These are phyloP conservation scores for Articulospora tetracladia DNA, from an alignment of 495 filamentous ascomycete genomes.

Conservation along the genomic window DNA sequence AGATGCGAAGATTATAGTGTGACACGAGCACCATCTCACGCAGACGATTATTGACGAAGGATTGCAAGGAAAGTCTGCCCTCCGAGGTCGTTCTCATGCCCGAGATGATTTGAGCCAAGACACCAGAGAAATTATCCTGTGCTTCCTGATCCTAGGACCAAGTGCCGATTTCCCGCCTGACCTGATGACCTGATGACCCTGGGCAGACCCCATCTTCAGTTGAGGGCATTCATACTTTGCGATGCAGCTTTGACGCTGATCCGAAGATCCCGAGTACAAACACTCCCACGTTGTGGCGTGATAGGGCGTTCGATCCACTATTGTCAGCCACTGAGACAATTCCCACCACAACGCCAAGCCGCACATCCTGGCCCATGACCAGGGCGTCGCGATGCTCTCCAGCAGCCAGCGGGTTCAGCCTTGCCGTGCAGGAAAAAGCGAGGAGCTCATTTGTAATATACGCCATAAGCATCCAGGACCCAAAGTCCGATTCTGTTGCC, in stretches of 20 bases:
- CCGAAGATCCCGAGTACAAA: neutral
- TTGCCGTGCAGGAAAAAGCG: too few relatives aligned
- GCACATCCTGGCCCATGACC: neutral
- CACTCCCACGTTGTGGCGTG: neutral
- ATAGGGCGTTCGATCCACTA: neutral
- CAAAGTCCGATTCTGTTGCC: too few relatives aligned
- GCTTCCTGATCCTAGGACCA: neutral
- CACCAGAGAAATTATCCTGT: neutral
- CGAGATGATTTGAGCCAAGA: too few relatives aligned
- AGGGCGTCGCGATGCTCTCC: neutral
- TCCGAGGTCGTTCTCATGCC: too few relatives aligned
- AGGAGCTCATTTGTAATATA: neutral
- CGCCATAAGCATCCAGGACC: neutral
- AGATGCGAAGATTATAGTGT: too few relatives aligned
- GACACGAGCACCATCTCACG: neutral
- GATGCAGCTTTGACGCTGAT: neutral
- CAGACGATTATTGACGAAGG: neutral
- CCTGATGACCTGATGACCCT: neutral
- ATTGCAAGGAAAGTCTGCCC: neutral
- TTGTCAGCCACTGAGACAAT: neutral
- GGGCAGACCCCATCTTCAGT: neutral
- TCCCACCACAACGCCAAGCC: neutral
- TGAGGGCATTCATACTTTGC: neutral
- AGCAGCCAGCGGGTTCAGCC: too few relatives aligned
- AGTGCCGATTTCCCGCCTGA: neutral